Percentiles rank a stretch among this genome's conserved stretches.
phyloP scores from a whole-genome alignment of 495 filamentous ascomycete genomes.

The Podospora appendiculata region DNA sequence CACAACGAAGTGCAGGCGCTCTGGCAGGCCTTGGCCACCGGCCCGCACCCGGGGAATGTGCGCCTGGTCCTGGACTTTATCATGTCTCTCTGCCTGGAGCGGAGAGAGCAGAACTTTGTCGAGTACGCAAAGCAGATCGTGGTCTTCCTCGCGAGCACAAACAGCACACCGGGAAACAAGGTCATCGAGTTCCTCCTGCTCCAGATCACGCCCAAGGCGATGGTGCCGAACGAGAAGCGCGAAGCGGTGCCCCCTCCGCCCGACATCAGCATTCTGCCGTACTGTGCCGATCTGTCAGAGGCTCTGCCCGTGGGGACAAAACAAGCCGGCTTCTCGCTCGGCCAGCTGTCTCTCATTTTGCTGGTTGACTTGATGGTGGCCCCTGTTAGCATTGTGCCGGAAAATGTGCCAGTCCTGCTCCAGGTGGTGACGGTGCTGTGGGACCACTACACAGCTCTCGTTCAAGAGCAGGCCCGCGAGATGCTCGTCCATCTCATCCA shows the following conservation, averaged over 20 bases:
- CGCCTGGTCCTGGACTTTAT: conserved; percentile 92
- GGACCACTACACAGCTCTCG: conserved; percentile 93
- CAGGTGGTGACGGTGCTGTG: conserved; percentile 91
- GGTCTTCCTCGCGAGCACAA: conserved; percentile 87
- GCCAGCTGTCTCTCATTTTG: conserved; percentile 87
- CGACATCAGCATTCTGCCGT: conserved; percentile 69
- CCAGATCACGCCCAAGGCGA: conserved; percentile 81
- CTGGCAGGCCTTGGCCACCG: conserved; percentile 94
- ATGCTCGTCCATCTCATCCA: conserved; percentile 98
- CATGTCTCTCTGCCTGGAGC: conserved; percentile 84
- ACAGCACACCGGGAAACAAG: conserved; percentile 67
- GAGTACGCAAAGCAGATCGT: conserved; percentile 97
- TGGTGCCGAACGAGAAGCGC: conserved; percentile 77
- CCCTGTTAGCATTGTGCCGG: conserved; percentile 66
- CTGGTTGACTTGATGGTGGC: conserved; percentile 95
- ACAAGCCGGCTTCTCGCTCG: conserved; percentile 82
- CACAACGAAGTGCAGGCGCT: conserved; percentile 97
- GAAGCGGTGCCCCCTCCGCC: conserved; percentile 63
- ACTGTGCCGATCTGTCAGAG: conserved; percentile 76
- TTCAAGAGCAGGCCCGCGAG: conserved; percentile 93
- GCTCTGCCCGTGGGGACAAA: conserved; percentile 83
- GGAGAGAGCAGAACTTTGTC: conserved; percentile 93
- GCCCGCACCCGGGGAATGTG: conserved; percentile 90
- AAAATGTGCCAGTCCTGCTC: conserved; percentile 75
- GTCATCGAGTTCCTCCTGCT: conserved; percentile 89